A percentile compares a stretch with the other conserved stretches of the same genome.
phyloP scores from a whole-genome alignment of 1,284 basidiomycete species.

The Inonotus hispidus region DNA sequence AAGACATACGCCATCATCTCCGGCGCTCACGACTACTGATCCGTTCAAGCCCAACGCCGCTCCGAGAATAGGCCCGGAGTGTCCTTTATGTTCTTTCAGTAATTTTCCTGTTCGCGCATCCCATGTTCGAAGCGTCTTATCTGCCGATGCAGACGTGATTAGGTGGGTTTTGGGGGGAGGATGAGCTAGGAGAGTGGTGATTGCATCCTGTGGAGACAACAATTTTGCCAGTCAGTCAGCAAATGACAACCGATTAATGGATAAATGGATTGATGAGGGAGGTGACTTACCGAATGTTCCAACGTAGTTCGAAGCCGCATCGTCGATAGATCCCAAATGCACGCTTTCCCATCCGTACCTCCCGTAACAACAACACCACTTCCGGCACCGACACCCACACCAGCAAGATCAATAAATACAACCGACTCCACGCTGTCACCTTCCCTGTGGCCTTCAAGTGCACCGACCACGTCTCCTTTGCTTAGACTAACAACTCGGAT shows the following conservation, averaged over 20 bases:
- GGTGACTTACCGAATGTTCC: conserved; percentile 63
- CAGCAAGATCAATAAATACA: conserved; percentile 77
- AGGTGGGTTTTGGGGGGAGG: conserved; percentile 70
- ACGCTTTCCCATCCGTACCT: conserved; percentile 90
- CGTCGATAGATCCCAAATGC: conserved; percentile 90
- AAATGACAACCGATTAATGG: not conserved
- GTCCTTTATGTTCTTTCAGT: conserved; percentile 79
- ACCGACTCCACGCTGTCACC: conserved; percentile 90
- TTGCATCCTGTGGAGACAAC: conserved; percentile 64
- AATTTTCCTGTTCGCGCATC: conserved; percentile 83
- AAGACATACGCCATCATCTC: conserved; percentile 80
- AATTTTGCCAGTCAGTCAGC: too few relatives aligned
- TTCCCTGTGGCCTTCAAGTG: conserved; percentile 80
- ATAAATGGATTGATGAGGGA: conserved; percentile 1
- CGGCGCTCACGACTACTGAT: conserved; percentile 72
- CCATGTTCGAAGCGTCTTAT: conserved; percentile 87
- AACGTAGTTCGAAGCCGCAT: conserved; percentile 77
- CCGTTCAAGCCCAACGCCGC: conserved; percentile 69
- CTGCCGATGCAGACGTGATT: conserved; percentile 80
- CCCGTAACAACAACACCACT: conserved; percentile 78
- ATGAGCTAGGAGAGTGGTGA: conserved; percentile 76
- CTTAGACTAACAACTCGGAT: conserved; percentile 82
- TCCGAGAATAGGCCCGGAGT: conserved; percentile 75
- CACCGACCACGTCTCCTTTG: conserved; percentile 80
- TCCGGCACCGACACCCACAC: conserved; percentile 38